Evolutionary conservation across 1,284 basidiomycete species (phyloP), one percentile per base, ranked within the genome.

Genomic region (Moniliella sp.): DNA sequence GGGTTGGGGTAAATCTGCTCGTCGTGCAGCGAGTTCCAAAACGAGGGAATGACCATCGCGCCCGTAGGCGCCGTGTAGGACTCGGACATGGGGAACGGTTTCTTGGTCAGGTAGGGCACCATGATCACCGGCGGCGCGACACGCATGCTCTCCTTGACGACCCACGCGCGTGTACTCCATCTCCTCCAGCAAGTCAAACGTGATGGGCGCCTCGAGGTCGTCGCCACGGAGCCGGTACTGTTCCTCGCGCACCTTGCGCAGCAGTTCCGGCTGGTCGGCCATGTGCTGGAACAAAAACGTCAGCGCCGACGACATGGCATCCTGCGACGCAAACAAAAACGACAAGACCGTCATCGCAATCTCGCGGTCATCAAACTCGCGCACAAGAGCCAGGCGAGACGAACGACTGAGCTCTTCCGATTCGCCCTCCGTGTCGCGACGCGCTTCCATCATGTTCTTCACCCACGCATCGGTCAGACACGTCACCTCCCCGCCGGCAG

Each of bases 311-410:
- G 79, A 81, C 88, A 97, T 94, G 40, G 88, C 88, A 61, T 97
- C 88, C 66, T 97, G 88, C n/a, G n/a, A n/a, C 5, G 88, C 91
- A 53, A 97, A 97, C 37, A 97, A 67, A 75, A 97, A 97, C 13
- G 79, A 83, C 21, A 63, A 54, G 53, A 97, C 74, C 45, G n/a
- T 84, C 76, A 93, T 81, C 17, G 76, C 84, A 70, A 97, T 97
- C 64, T 97, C 88, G 49, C 73, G 70, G 62, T 94, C 78, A 39
- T 74, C 79, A 65, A 88, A 94, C 48, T 94, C 82, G 44, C 71
- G 71, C 11, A 61, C 45, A n/a, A 62, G 55, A 25, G 69, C 60
- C 13, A 64, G 53, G 30, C 62, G 61, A 29, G 63, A 59, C 41
- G 65, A 60, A 18, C 36, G 43, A 15, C 32, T 31, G 4, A 48